Conservation (phyloP, 306 rosid species). For the Trichosanthes truncata region DNA sequence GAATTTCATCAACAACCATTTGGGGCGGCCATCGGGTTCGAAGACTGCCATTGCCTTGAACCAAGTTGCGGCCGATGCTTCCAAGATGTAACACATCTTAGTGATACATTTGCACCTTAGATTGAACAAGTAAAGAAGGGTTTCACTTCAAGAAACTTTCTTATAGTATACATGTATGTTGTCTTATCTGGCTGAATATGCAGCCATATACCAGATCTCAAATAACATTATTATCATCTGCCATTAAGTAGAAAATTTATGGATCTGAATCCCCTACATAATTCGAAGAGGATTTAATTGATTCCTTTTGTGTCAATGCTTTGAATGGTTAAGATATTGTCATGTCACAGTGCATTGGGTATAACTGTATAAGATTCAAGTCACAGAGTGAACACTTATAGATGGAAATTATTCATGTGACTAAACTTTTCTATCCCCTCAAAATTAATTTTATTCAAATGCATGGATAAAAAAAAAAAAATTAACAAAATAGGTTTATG, state of each 20-base stretch:
- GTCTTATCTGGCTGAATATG: background rate
- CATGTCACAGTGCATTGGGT: background rate
- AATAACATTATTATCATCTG: background rate
- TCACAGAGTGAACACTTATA: background rate
- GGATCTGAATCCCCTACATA: background rate
- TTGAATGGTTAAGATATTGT: background rate
- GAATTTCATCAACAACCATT: constrained; percentile 65
- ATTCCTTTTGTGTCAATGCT: too few relatives aligned
- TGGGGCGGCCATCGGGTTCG: constrained; percentile 60
- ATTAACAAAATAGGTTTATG: background rate
- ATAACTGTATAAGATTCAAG: background rate
- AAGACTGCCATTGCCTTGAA: constrained; percentile 65
- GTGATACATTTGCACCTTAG: background rate
- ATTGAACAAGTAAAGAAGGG: constrained; percentile 9
- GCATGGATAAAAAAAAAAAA: background rate
- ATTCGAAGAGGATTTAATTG: background rate
- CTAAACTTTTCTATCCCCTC: background rate
- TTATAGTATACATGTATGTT: background rate
- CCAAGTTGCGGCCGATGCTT: constrained; percentile 40
- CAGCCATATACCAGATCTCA: background rate
- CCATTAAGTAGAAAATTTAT: background rate
- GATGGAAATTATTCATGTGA: background rate
- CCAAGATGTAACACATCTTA: constrained; percentile 35
- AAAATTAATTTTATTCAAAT: background rate
- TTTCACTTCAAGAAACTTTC: constrained; percentile 1